These are phyloP conservation scores for Tribonema minus DNA, from an alignment of 108 stramenopile genomes.

Conservation along the genomic window DNA sequence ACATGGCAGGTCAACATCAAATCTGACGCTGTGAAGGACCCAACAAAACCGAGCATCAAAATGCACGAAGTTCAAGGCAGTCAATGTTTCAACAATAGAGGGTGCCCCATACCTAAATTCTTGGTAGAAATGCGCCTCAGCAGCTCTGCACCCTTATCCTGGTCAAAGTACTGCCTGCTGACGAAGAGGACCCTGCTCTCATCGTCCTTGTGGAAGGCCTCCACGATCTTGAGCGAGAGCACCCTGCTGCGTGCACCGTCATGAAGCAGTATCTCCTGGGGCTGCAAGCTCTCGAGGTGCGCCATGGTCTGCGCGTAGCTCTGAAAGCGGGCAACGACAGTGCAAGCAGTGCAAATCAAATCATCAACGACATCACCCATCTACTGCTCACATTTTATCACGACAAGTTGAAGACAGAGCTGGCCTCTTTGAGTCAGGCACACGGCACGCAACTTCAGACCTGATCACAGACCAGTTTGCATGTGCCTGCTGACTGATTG, in stretches of 20 bases:
- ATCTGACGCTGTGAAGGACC: too few species aligned
- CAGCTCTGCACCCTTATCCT: constrained; percentile 44
- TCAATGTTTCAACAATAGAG: too few species aligned
- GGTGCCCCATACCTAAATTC: too few species aligned
- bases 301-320: constrained; percentile 34
- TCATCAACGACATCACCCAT: neutral
- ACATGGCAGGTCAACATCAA: too few species aligned
- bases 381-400: neutral
- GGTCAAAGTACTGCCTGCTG: constrained; percentile 38
- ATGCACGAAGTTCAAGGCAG: too few species aligned
- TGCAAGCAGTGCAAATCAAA: neutral
- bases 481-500: too few species aligned
- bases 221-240: constrained; percentile 25
- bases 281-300: neutral
- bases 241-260: constrained; percentile 28
- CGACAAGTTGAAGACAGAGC: too few species aligned
- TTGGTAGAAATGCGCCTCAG: too few species aligned
- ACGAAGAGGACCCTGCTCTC: constrained; percentile 18
- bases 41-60: too few species aligned
- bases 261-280: constrained; percentile 37
- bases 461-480: neutral
- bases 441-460: neutral
- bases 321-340: constrained; percentile 2
- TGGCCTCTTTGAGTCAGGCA: too few species aligned
- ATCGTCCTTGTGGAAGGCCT: constrained; percentile 10